Evolutionary conservation across 257 asterid genomes (phyloP), one percentile per base, ranked within the genome.

Genomic region (Vinca minor): DNA sequence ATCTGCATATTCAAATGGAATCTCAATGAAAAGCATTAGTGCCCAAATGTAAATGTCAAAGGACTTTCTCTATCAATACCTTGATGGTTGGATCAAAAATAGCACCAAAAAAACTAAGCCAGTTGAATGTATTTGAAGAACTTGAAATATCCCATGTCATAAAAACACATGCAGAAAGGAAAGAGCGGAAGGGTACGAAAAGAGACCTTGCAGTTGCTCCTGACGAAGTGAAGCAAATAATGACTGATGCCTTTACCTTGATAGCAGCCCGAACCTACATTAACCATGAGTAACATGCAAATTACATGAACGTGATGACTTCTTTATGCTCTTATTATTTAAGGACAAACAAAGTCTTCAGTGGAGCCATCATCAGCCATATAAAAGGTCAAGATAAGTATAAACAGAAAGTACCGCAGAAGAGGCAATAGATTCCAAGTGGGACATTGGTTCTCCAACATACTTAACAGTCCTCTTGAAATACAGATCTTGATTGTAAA

Each of bases 181-280:
- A 50, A 17, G 52, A 38, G 26, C 35, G 42, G 31, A 21, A 28
- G 18, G 26, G 29, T n/a, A 13, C 53, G 39, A 59, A 50, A 44
- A 59, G 54, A 50, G 39, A 87, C 96, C 96, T 85, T 69, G 97
- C 97, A 53, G 97, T 91, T 79, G 95, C 82, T 71, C 97, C 97
- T 53, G 97, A 87, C 35, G 96, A 87, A 41, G 97, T 87, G 69
- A 87, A 90, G 76, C 96, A 87, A 57, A 90, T 85, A 69, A 90
- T 90, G 53, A 85, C 97, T 38, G 97, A 90, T 60, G 97, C 96
- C 81, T 87, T 90, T 68, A 87, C 97, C 71, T 90, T 90, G 65
- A 90, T 81, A 68, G 97, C 97, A 1, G 97, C 96, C 18, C 97
- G 81, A 21, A 90, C 97, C 97, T 90, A 66, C 50, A 74, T 42